Evolutionary conservation across 2,329 filamentous ascomycete species (phyloP).

Genomic region (Parasarocladium wereldwijsianum): DNA sequence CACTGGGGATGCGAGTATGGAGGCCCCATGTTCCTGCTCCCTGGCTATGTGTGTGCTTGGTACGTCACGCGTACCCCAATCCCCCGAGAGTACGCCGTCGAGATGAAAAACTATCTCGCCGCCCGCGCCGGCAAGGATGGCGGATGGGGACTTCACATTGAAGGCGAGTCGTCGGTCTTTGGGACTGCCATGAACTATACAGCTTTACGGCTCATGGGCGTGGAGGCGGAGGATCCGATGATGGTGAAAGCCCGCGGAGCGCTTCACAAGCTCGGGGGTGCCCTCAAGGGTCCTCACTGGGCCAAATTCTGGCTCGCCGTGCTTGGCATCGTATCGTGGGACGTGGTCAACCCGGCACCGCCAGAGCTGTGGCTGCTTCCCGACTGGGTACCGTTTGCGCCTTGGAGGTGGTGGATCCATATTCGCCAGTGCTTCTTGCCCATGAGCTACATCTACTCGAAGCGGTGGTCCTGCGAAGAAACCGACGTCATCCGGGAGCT

Average conservation of each 20-base stretch:
- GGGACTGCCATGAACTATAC: conserved; percentile 85
- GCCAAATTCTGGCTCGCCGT: conserved; percentile 90
- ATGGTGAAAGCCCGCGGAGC: conserved; percentile 75
- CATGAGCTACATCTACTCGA: conserved; percentile 84
- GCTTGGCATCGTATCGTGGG: conserved; percentile 73
- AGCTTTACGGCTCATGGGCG: conserved; percentile 64
- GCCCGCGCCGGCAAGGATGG: conserved; percentile 77
- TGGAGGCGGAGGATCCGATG: conserved; percentile 65
- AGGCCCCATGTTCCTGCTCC: conserved; percentile 89
- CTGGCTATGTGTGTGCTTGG: conserved; percentile 72
- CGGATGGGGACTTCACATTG: conserved; percentile 95
- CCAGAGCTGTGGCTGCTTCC: conserved; percentile 88
- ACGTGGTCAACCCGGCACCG: conserved; percentile 85
- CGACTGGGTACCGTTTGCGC: conserved; percentile 78
- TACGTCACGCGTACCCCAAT: conserved; percentile 83
- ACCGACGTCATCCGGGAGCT: conserved; percentile 60
- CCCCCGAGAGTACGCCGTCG: conserved; percentile 61
- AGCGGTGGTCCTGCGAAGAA: conserved; percentile 61
- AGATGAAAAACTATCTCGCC: conserved; percentile 86
- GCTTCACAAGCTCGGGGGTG: conserved; percentile 75
- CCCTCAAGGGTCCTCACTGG: conserved; percentile 79
- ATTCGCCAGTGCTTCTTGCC: conserved; percentile 93
- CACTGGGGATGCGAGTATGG: conserved; percentile 98
- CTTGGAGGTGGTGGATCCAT: conserved; percentile 96
- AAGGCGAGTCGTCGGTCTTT: conserved; percentile 83